phyloP scores from a whole-genome alignment of 768 basidiomycete genomes.

The Calocybe cyanea region DNA sequence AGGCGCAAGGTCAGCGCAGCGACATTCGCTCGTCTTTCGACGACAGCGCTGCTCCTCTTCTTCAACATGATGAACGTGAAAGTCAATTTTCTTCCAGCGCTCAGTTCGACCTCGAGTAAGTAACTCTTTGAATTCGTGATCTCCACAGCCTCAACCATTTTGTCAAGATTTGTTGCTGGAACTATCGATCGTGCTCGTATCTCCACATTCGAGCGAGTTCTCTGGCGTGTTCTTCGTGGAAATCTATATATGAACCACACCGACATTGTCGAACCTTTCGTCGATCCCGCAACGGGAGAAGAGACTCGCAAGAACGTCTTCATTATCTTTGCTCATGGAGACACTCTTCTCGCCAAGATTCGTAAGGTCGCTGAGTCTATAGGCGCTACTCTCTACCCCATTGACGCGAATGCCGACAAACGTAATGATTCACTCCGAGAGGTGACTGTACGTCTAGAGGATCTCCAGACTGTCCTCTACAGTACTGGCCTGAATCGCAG shows the following conservation, averaged over 20 bases:
- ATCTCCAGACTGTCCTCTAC: constrained; percentile 83
- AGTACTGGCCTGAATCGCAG: constrained; percentile 85
- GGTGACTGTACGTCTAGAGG: constrained; percentile 85
- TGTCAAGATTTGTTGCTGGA: constrained; percentile 85
- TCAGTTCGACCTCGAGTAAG: constrained; percentile 88
- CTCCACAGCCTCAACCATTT: background rate
- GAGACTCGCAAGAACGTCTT: constrained; percentile 98
- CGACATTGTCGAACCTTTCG: constrained; percentile 90
- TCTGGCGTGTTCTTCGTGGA: constrained; percentile 97
- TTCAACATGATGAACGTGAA: constrained; percentile 88
- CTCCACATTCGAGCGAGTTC: constrained; percentile 92
- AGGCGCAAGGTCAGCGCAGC: constrained; percentile 76
- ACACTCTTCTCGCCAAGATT: constrained; percentile 90
- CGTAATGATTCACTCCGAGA: constrained; percentile 88
- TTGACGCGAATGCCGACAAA: constrained; percentile 92
- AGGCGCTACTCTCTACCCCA: constrained; percentile 95
- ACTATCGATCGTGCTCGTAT: constrained; percentile 92
- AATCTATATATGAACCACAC: constrained; percentile 99
- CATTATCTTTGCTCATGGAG: constrained; percentile 98
- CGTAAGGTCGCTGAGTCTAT: constrained; percentile 99
- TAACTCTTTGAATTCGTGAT: constrained; percentile 4
- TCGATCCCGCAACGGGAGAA: constrained; percentile 76
- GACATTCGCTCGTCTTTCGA: constrained; percentile 90
- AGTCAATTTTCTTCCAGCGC: constrained; percentile 48
- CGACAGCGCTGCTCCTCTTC: constrained; percentile 84